phyloP scores from a whole-genome alignment of 495 filamentous ascomycete species.

The Ramalina intermedia region DNA sequence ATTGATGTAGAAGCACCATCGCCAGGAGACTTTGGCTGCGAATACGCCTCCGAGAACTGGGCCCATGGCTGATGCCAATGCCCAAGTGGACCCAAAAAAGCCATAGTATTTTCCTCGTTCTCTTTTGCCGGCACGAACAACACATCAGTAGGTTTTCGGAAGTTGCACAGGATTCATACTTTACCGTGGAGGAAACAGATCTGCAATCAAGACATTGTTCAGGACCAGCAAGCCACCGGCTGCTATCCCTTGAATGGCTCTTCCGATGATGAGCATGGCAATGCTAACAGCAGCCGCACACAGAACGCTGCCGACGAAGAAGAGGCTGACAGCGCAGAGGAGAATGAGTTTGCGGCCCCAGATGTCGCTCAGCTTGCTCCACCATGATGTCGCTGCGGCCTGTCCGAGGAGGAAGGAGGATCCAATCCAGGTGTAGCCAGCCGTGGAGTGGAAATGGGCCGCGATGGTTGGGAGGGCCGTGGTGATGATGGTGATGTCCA shows the following conservation, averaged over 20 bases:
- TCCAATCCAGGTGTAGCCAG: conserved; percentile 42
- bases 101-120: conserved; percentile 39
- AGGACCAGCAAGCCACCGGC: conserved; percentile 40
- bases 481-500: conserved; percentile 40
- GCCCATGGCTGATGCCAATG: conserved; percentile 42
- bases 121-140: conserved; percentile 13
- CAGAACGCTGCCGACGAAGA: conserved; percentile 29
- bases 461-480: conserved; percentile 37
- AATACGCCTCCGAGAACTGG: conserved; percentile 59
- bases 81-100: conserved; percentile 41
- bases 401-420: conserved; percentile 28
- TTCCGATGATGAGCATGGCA: conserved; percentile 38
- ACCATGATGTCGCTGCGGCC: conserved; percentile 22
- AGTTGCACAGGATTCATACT: neutral
- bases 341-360: conserved; percentile 45
- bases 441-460: conserved; percentile 26
- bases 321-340: conserved; percentile 30
- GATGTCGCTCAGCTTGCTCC: conserved; percentile 45
- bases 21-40: conserved; percentile 46
- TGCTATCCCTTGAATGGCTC: conserved; percentile 40
- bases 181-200: conserved; percentile 44
- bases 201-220: conserved; percentile 38
- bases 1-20: conserved; percentile 64
- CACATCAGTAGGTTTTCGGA: neutral
- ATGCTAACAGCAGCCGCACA: conserved; percentile 35